Evolutionary conservation across 2,329 filamentous ascomycete species (phyloP), one percentile per base, ranked within the genome.

Genomic region (Diaporthe nobilis): DNA sequence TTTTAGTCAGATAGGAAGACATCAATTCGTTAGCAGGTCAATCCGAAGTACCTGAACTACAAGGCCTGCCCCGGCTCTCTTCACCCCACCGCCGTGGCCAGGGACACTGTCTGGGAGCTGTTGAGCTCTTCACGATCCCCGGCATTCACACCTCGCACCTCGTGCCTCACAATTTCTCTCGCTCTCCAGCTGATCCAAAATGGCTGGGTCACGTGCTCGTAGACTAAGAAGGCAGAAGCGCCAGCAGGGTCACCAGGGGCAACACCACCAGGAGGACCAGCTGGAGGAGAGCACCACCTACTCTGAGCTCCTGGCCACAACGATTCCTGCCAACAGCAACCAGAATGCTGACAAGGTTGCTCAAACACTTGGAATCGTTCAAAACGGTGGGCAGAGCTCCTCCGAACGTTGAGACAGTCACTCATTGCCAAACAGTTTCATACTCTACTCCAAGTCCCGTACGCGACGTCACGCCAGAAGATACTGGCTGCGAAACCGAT

Each of bases 281-380:
- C 34, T 70, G 17, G 2, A 28, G 49, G 65, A 28, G 31, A 73
- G 65, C 15, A 72, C 39, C 47, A 72, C 34, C 57, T 65, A 72
- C 47, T 57, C 53, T 13, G 68, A 72, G 25, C 68, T 72, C 25
- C 47, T 71, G n/a, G 55, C 39, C 15, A 61, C 73, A 15, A 55
- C 58, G 12, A 57, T 60, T 28, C 49, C 71, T 37, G 37, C 49
- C 10, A 51, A 49, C 55, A 65, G 31, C 22, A 58, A 13, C 58
- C 51, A 71, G 47, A 49, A 55, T 22, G 47, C 71, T 12, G 49
- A n/a, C 8, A 73, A 73, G 71, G 58, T 73, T 9, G 34, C 71
- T 13, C 58, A 57, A 42, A 65, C 58, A 1, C 58, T 73, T 17
- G 71, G 71, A 8, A 60, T 63, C 13, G 9, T 57, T 20, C 47